Conservation (phyloP, 2,329 filamentous ascomycete species). For the Aspergillus sclerotialis region DNA sequence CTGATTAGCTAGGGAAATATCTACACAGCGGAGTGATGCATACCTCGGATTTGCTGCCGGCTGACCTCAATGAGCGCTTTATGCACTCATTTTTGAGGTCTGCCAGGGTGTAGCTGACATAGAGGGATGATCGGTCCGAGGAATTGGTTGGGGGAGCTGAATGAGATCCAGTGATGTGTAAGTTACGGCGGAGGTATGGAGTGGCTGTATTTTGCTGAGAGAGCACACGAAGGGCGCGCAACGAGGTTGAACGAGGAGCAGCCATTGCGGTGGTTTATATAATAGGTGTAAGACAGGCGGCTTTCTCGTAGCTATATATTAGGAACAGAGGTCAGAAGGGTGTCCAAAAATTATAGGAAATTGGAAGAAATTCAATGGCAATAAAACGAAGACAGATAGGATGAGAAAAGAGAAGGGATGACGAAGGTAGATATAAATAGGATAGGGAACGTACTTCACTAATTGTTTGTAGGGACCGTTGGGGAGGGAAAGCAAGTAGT, state of each 20-base stretch:
- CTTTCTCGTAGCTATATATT: too few species aligned
- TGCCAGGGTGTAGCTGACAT: conserved; percentile 44
- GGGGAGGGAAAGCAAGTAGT: not conserved
- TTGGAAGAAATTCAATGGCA: conserved; percentile 1
- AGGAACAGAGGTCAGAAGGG: not conserved
- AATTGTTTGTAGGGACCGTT: not conserved
- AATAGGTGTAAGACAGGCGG: not conserved
- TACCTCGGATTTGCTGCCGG: conserved; percentile 46
- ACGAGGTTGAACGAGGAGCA: conserved; percentile 38
- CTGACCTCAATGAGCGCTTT: conserved; percentile 40
- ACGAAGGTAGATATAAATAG: conserved; percentile 1
- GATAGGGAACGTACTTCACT: not conserved
- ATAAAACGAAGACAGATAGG: conserved; percentile 2
- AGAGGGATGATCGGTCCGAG: conserved; percentile 45
- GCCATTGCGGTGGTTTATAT: conserved; percentile 28
- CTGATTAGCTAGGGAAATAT: conserved; percentile 3
- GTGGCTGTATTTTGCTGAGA: conserved; percentile 29
- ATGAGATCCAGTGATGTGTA: conserved; percentile 56
- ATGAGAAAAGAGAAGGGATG: conserved; percentile 1
- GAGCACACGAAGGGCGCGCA: conserved; percentile 39
- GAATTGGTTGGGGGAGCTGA: conserved; percentile 46
- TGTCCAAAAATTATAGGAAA: too few species aligned
- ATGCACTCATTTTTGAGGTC: conserved; percentile 47
- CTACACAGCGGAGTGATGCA: too few species aligned
- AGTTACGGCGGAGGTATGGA: conserved; percentile 38